A percentile compares a stretch with the other conserved stretches of the same genome.
phyloP scores from a whole-genome alignment of 2,329 filamentous ascomycete species.

The Allantophomopsis cytisporea region DNA sequence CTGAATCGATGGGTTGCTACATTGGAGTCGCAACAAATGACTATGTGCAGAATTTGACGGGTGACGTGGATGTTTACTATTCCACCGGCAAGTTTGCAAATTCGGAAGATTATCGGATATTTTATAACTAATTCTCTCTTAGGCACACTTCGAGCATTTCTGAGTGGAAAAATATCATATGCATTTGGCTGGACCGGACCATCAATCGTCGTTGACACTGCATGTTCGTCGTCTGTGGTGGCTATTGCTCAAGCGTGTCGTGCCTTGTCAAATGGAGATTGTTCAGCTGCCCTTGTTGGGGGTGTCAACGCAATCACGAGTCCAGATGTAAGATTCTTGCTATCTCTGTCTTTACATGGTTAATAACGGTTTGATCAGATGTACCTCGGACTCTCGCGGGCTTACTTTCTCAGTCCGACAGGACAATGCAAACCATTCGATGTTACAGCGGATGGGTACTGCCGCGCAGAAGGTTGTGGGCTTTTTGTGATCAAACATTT shows the following conservation, averaged over 20 bases:
- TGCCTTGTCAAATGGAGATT: slow-evolving; percentile 11
- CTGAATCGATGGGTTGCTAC: slow-evolving; percentile 15
- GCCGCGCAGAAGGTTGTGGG: slow-evolving; percentile 33
- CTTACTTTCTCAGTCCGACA: slow-evolving; percentile 18
- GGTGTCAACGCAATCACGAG: slow-evolving; percentile 13
- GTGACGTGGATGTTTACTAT: too few relatives aligned
- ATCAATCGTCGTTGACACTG: too few relatives aligned
- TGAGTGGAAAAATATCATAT: slow-evolving; percentile 6
- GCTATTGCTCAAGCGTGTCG: too few relatives aligned
- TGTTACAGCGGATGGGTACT: slow-evolving; percentile 36
- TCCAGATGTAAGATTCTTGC: not conserved
- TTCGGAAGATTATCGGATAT: too few relatives aligned
- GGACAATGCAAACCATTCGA: slow-evolving; percentile 35
- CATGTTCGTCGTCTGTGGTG: too few relatives aligned
- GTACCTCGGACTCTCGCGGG: slow-evolving; percentile 15
- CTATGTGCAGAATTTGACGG: not conserved
- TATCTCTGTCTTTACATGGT: too few relatives aligned
- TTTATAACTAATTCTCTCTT: too few relatives aligned
- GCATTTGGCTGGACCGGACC: too few relatives aligned
- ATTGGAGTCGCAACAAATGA: not conserved
- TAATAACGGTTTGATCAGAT: too few relatives aligned
- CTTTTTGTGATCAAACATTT: slow-evolving; percentile 32
- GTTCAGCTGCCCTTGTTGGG: slow-evolving; percentile 9
- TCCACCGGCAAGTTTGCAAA: too few relatives aligned
- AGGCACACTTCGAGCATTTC: slow-evolving; percentile 4